A percentile compares a stretch with the other conserved stretches of the same genome.
Conservation (phyloP, 2,329 filamentous ascomycete genomes). For the Sporothrix protearum region DNA sequence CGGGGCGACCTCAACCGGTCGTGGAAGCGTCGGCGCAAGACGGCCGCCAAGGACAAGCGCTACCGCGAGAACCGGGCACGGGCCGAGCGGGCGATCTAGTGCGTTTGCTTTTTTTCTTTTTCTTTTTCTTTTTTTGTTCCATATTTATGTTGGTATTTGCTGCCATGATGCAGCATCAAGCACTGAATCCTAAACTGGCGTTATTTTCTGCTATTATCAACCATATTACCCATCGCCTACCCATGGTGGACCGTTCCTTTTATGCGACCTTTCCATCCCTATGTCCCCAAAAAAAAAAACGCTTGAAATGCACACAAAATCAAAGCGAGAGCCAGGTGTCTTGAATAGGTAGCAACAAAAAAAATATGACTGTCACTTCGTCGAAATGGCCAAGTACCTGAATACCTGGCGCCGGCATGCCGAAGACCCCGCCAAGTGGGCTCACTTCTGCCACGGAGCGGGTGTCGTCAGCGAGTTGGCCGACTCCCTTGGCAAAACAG, state of each 20-base stretch:
- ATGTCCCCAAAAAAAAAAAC: background rate
- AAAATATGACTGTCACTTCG: background rate
- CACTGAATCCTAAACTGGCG: background rate
- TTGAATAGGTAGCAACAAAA: background rate
- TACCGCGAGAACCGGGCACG: constrained; percentile 60
- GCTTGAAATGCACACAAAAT: background rate
- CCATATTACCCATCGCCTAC: background rate
- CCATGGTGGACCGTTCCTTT: background rate
- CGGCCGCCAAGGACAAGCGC: constrained; percentile 62
- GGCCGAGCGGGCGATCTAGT: constrained; percentile 39
- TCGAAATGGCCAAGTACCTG: background rate
- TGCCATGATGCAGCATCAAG: background rate
- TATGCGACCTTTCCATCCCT: background rate
- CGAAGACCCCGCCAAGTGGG: background rate
- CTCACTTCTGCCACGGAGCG: background rate
- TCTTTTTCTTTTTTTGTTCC: background rate
- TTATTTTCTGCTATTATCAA: background rate
- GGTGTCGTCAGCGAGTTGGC: background rate
- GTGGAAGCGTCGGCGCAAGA: constrained; percentile 63
- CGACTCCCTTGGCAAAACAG: background rate
- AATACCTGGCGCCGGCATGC: too few species aligned
- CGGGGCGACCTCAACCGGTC: constrained; percentile 61
- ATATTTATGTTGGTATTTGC: background rate
- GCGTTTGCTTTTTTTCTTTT: background rate
- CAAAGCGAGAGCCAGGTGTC: background rate